Conservation (phyloP, 2,329 filamentous ascomycete genomes). For the Fusarium temperatum region DNA sequence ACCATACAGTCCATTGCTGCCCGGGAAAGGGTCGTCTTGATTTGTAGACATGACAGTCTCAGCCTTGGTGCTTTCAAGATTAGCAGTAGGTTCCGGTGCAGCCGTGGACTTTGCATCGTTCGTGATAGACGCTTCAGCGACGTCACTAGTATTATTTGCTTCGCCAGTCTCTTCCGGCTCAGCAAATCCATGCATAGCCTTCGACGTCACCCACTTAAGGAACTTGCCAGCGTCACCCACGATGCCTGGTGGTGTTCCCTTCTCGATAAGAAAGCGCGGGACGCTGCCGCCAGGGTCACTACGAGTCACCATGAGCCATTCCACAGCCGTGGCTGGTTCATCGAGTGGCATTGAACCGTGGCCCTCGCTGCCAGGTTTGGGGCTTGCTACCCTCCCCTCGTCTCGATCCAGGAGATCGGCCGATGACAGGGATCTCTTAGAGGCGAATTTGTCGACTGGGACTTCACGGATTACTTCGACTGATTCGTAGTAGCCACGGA, state of each 20-base stretch:
- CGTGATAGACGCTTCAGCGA: not conserved
- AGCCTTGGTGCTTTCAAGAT: slow-evolving; percentile 47
- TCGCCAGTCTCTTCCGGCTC: slow-evolving; percentile 27
- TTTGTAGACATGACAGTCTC: slow-evolving; percentile 25
- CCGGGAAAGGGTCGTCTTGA: slow-evolving; percentile 47
- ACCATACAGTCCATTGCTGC: slow-evolving; percentile 61
- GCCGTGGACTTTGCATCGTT: slow-evolving; percentile 1
- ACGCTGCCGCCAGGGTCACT: slow-evolving; percentile 91
- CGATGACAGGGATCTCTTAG: slow-evolving; percentile 47
- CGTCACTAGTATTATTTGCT: not conserved
- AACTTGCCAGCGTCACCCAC: slow-evolving; percentile 83
- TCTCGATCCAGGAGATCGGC: slow-evolving; percentile 42
- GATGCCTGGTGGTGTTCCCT: slow-evolving; percentile 84
- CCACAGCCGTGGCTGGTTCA: slow-evolving; percentile 61
- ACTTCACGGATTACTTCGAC: slow-evolving; percentile 92
- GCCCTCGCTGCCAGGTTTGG: slow-evolving; percentile 20
- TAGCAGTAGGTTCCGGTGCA: not conserved
- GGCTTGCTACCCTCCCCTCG: slow-evolving; percentile 38
- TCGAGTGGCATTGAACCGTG: slow-evolving; percentile 30
- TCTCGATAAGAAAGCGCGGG: slow-evolving; percentile 89
- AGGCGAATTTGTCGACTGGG: slow-evolving; percentile 58
- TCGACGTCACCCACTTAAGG: slow-evolving; percentile 72
- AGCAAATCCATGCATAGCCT: slow-evolving; percentile 49
- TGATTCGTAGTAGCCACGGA: slow-evolving; percentile 88
- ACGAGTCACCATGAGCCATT: slow-evolving; percentile 93